phyloP scores from a whole-genome alignment of 2,329 filamentous ascomycete genomes.

The Phoma herbarum region DNA sequence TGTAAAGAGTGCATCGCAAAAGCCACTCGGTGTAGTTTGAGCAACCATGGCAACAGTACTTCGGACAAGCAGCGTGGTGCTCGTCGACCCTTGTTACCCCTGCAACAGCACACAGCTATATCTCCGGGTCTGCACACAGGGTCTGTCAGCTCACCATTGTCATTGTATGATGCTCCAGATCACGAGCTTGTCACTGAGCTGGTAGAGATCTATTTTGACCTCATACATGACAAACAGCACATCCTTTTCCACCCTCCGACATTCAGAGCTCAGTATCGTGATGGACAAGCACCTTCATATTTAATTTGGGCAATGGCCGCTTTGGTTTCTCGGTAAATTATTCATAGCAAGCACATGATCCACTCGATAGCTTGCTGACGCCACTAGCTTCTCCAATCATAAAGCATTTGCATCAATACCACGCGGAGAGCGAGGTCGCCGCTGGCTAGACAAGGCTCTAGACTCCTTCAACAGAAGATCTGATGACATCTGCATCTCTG shows the following conservation, averaged over 20 bases:
- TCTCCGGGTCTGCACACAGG: not conserved
- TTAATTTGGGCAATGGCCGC: conserved; percentile 13
- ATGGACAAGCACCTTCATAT: conserved; percentile 7
- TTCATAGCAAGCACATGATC: not conserved
- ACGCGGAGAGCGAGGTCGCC: conserved; percentile 6
- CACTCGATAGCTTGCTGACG: not conserved
- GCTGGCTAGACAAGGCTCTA: conserved; percentile 14
- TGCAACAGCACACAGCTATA: conserved; percentile 3
- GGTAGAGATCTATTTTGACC: conserved; percentile 11
- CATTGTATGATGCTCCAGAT: conserved; percentile 4
- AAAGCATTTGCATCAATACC: conserved; percentile 1
- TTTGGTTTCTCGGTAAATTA: conserved; percentile 7
- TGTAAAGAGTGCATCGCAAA: conserved; percentile 16
- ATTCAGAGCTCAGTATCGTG: conserved; percentile 8
- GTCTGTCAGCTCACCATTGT: not conserved
- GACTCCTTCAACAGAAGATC: conserved; percentile 3
- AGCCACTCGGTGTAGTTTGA: conserved; percentile 6
- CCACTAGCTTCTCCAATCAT: conserved; percentile 10
- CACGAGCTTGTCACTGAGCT: conserved; percentile 5
- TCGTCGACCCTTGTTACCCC: conserved; percentile 4
- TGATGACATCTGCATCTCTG: conserved; percentile 9
- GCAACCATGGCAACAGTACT: not conserved
- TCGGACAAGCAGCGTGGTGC: not conserved
- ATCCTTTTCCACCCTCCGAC: conserved; percentile 15
- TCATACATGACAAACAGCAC: conserved; percentile 17